A percentile compares a stretch with the other conserved stretches of the same genome.
phyloP scores from a whole-genome alignment of 495 filamentous ascomycete species.

The Penicillium pulvis region DNA sequence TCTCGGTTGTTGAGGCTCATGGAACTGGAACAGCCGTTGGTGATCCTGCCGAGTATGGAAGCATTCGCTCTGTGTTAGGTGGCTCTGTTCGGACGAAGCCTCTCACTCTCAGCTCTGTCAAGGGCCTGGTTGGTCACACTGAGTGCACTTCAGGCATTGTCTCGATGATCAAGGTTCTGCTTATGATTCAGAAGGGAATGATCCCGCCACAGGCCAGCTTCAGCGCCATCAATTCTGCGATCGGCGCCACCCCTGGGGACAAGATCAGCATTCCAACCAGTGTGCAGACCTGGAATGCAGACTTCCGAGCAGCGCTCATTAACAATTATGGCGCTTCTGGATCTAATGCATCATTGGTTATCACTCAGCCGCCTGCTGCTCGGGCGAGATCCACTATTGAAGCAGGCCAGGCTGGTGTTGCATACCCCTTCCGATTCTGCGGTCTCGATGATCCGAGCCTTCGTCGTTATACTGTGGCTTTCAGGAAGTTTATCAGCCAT shows the following conservation, averaged over 20 bases:
- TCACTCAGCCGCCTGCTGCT: slow-evolving; percentile 22
- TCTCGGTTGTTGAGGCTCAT: slow-evolving; percentile 76
- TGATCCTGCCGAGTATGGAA: slow-evolving; percentile 62
- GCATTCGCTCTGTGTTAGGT: slow-evolving; percentile 40
- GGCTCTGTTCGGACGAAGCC: slow-evolving; percentile 23
- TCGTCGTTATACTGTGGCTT: neutral
- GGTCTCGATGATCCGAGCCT: neutral
- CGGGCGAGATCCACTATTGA: neutral
- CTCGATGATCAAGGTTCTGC: slow-evolving; percentile 46
- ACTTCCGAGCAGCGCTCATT: slow-evolving; percentile 43
- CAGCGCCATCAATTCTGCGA: slow-evolving; percentile 40
- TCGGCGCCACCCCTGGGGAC: slow-evolving; percentile 31
- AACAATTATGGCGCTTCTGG: slow-evolving; percentile 53
- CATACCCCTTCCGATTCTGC: slow-evolving; percentile 6
- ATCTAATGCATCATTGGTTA: slow-evolving; percentile 40
- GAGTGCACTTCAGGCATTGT: slow-evolving; percentile 52
- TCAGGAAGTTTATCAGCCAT: neutral
- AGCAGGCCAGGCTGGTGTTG: neutral
- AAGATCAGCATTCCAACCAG: slow-evolving; percentile 36
- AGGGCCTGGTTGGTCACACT: slow-evolving; percentile 53
- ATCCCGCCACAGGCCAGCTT: slow-evolving; percentile 49
- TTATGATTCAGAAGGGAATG: slow-evolving; percentile 50
- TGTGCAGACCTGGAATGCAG: slow-evolving; percentile 5
- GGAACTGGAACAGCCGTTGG: slow-evolving; percentile 76
- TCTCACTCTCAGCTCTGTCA: slow-evolving; percentile 45